These are phyloP conservation scores for Saccharomyces jurei DNA, from an alignment of 805 yeast genomes.

Conservation along the genomic window DNA sequence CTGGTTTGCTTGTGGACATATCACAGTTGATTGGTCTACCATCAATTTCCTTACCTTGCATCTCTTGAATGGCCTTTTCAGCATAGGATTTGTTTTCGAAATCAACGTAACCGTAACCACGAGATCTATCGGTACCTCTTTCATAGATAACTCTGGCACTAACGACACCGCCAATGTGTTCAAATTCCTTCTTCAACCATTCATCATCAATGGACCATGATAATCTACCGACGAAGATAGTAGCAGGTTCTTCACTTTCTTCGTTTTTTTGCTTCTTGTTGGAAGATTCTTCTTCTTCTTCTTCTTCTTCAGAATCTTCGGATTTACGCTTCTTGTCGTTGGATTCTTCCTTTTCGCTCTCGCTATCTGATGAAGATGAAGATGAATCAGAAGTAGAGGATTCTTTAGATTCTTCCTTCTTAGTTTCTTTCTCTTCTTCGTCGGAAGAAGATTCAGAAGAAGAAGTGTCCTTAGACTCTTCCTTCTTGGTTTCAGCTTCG, in stretches of 20 bases:
- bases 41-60: conserved; percentile 91
- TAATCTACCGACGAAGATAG: conserved; percentile 92
- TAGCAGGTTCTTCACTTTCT: conserved; percentile 56
- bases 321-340: conserved; percentile 30
- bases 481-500: conserved; percentile 32
- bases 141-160: conserved; percentile 91
- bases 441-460: conserved; percentile 17
- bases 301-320: conserved; percentile 31
- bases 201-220: conserved; percentile 96
- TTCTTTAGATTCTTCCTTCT: conserved; percentile 13
- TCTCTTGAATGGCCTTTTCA: conserved; percentile 73
- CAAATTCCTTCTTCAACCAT: conserved; percentile 85
- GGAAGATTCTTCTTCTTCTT: conserved; percentile 29
- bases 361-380: conserved; percentile 5
- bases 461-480: conserved; percentile 33
- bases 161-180: conserved; percentile 69
- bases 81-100: conserved; percentile 72
- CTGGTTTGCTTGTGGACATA: conserved; percentile 77
- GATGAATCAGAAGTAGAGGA: conserved; percentile 7
- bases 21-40: conserved; percentile 95
- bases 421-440: conserved; percentile 2
- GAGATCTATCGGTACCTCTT: conserved; percentile 83
- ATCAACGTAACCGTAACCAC: conserved; percentile 98
- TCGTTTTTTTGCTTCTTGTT: conserved; percentile 47
- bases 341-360: conserved; percentile 9